phyloP scores from a whole-genome alignment of 2,329 filamentous ascomycete species.

The Aspergillus caelatus region DNA sequence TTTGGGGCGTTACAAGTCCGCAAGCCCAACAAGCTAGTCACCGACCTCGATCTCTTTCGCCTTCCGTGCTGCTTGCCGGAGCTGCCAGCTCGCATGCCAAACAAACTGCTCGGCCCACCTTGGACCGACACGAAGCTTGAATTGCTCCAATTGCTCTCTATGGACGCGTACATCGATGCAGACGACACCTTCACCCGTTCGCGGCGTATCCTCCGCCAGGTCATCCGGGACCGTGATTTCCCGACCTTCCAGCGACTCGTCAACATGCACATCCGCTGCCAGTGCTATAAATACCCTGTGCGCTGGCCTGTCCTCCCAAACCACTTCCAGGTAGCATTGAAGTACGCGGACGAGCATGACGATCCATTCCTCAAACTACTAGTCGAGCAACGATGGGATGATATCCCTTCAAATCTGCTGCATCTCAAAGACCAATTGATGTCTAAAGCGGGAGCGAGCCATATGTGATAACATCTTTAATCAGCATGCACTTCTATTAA shows the following conservation, averaged over 20 bases:
- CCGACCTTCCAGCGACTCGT: slow-evolving; percentile 36
- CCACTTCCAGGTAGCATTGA: slow-evolving; percentile 36
- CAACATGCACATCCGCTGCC: slow-evolving; percentile 32
- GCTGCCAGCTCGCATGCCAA: slow-evolving; percentile 38
- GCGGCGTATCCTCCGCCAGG: slow-evolving; percentile 31
- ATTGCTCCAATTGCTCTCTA: slow-evolving; percentile 41
- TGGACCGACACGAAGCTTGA: slow-evolving; percentile 45
- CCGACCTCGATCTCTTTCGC: slow-evolving; percentile 38
- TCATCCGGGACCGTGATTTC: slow-evolving; percentile 40
- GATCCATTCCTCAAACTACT: slow-evolving; percentile 41
- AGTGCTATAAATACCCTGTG: slow-evolving; percentile 34
- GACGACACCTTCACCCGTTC: slow-evolving; percentile 33
- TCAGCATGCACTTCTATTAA: not conserved
- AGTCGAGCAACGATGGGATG: slow-evolving; percentile 35
- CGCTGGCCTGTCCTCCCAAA: slow-evolving; percentile 37
- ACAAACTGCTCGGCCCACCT: slow-evolving; percentile 40
- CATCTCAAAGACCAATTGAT: slow-evolving; percentile 29
- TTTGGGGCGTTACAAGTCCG: slow-evolving; percentile 40
- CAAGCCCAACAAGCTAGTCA: slow-evolving; percentile 28
- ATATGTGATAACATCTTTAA: not conserved
- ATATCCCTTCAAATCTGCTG: slow-evolving; percentile 28
- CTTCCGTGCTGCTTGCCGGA: slow-evolving; percentile 34
- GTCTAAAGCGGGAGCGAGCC: slow-evolving; percentile 15
- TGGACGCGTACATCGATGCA: slow-evolving; percentile 42
- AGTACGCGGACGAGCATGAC: slow-evolving; percentile 27